Percentiles rank a stretch among this genome's conserved stretches.
These are phyloP conservation scores for Taphrina confusa DNA, from an alignment of 1,139 yeast genomes.

Conservation along the genomic window DNA sequence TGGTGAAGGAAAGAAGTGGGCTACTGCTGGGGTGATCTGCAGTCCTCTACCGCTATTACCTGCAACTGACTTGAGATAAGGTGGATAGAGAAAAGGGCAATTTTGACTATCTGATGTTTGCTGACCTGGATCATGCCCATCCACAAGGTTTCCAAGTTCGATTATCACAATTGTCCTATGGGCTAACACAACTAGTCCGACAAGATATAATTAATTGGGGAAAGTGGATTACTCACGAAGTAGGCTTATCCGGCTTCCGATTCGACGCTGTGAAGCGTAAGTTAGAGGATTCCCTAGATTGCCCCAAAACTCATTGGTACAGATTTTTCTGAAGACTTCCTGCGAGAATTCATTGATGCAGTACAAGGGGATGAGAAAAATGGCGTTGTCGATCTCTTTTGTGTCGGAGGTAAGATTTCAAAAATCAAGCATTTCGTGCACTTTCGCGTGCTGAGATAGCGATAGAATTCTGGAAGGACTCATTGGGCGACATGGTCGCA, in stretches of 20 bases:
- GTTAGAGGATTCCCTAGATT: neutral
- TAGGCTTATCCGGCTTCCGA: slow-evolving; percentile 30
- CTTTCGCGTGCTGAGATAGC: neutral
- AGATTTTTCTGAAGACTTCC: slow-evolving; percentile 40
- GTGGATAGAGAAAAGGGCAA: slow-evolving; percentile 40
- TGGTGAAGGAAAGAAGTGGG: slow-evolving; percentile 40
- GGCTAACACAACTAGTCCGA: slow-evolving; percentile 19
- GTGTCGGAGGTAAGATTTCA: slow-evolving; percentile 38
- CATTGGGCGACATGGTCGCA: slow-evolving; percentile 37
- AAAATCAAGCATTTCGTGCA: neutral
- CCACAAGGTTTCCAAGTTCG: slow-evolving; percentile 33
- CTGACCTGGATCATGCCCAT: slow-evolving; percentile 40
- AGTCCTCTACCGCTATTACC: neutral
- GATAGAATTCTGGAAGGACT: slow-evolving; percentile 39
- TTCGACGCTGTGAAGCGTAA: slow-evolving; percentile 32
- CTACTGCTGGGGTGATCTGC: slow-evolving; percentile 15
- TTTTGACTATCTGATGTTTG: slow-evolving; percentile 40
- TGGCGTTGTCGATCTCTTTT: slow-evolving; percentile 38
- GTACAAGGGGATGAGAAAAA: slow-evolving; percentile 32
- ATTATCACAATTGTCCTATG: neutral
- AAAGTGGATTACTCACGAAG: slow-evolving; percentile 38
- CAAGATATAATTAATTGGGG: slow-evolving; percentile 40
- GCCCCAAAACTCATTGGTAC: neutral
- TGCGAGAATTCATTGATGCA: slow-evolving; percentile 37
- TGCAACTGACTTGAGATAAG: neutral